Conservation (phyloP, 306 rosid species). For the Styphnolobium japonicum region DNA sequence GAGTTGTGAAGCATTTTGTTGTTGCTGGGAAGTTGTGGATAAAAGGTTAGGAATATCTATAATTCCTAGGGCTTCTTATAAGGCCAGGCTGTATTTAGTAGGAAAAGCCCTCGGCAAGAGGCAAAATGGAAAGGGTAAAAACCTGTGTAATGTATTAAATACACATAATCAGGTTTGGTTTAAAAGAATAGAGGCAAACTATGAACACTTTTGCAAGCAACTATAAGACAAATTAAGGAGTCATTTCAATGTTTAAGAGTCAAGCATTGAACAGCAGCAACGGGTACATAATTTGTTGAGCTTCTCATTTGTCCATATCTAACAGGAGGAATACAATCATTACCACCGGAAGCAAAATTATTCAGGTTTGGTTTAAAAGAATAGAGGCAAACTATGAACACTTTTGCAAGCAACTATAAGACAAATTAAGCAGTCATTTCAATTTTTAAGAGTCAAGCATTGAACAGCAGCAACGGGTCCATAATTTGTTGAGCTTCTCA, state of each 20-base stretch:
- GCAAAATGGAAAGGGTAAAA: not conserved
- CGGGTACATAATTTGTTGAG: not conserved
- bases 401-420: not conserved
- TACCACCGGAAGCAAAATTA: too few relatives aligned
- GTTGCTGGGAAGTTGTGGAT: not conserved
- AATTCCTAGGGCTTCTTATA: not conserved
- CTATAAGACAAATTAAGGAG: not conserved
- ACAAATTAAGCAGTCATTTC: not conserved
- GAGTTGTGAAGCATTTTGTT: not conserved
- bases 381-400: not conserved
- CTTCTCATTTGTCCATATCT: conserved; percentile 26
- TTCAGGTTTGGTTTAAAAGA: not conserved
- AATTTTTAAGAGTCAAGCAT: not conserved
- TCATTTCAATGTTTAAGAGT: not conserved
- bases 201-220: not conserved
- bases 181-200: not conserved
- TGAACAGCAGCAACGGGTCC: not conserved
- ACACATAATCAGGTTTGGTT: not conserved
- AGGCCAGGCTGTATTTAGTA: not conserved
- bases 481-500: conserved; percentile 20
- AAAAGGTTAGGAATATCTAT: not conserved
- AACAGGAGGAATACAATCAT: not conserved
- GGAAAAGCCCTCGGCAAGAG: not conserved
- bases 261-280: not conserved
- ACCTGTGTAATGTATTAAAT: not conserved